Base-by-base conservation (phyloP, 2,329 filamentous ascomycete species). In the Paramyrothecium sp. region DNA sequence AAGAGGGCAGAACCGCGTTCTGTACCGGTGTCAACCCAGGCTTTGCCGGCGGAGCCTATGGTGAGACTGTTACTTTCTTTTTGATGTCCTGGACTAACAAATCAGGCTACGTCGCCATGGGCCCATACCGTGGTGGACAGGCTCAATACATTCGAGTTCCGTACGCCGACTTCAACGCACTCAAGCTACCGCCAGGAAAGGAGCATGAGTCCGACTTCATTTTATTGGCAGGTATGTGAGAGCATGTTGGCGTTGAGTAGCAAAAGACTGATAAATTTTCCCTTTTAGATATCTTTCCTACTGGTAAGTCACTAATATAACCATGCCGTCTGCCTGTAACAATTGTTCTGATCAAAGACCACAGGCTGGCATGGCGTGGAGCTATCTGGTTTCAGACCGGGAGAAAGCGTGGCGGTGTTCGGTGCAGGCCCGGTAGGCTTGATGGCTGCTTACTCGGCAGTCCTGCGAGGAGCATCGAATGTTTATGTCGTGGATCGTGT, bases 401-500 rank as follows among this genome's bases (percentile, higher is more conserved):
- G 85, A 2, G 86, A 89, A 62, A 80, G 76, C n/a, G 79, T 89
- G 2, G 86, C 85, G 1, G 80, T 89, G 2, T 89, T 88, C 58
- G 87, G 86, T 1, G 84, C 82, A 3, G 85, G 86, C 0, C 86
- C 86, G 0, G 85, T 89, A 1, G 86, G 87, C 1, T 70, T 89
- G 4, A 87, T 89, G 81, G 84, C 86, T 3, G 86, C 86, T 3
- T 89, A 89, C 68, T 86, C 80, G 0, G 87, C 81, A 1, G 69
- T 82, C 1, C 69, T 89, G 3, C 79, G 86, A 0, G 87, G 86
- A 3, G 87, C 86, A 1, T 83, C 80, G 10, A 79, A 75, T 16
- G 82, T 89, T 0, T 89, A 78, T 55, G 83, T 87, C 0, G 83
- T 89, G 4, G 87, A 89, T 60, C 81, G 81, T 23, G 84, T 89